Conservation (phyloP, 257 asterid species). For the Scutellaria baicalensis region DNA sequence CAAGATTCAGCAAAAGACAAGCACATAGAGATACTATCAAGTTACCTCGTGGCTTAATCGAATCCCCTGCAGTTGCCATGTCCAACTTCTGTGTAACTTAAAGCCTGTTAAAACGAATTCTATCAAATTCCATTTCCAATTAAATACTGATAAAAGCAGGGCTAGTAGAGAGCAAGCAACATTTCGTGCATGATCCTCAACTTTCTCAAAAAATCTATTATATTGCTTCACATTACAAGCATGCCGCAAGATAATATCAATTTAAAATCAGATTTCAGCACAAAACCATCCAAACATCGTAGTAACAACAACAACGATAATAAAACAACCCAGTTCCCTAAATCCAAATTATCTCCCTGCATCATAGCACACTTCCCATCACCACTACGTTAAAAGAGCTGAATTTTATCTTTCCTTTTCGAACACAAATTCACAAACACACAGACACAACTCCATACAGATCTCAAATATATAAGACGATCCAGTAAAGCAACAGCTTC, state of each 20-base stretch:
- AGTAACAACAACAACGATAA: background rate
- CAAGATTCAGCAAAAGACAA: background rate
- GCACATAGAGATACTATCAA: background rate
- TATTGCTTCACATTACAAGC: slow-evolving; percentile 15
- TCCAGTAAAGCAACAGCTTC: background rate
- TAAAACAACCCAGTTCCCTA: background rate
- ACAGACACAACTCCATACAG: background rate
- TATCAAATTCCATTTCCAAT: slow-evolving; percentile 5
- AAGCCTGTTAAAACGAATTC: slow-evolving; percentile 18
- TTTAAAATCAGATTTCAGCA: background rate
- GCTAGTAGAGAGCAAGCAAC: background rate
- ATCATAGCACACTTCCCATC: background rate
- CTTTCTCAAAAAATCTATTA: slow-evolving; percentile 7
- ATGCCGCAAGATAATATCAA: slow-evolving; percentile 2
- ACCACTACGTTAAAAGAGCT: background rate
- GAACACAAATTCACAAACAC: background rate
- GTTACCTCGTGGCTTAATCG: slow-evolving; percentile 52
- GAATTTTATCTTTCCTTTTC: background rate
- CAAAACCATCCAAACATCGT: background rate
- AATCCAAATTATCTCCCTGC: background rate
- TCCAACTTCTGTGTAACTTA: slow-evolving; percentile 19
- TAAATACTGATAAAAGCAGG: slow-evolving; percentile 6
- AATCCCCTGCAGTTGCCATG: slow-evolving; percentile 44
- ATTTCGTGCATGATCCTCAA: slow-evolving; percentile 19
- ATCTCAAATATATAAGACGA: slow-evolving; percentile 13